Evolutionary conservation across 2,329 filamentous ascomycete genomes (phyloP).

Genomic region (Diplodia scrobiculata): DNA sequence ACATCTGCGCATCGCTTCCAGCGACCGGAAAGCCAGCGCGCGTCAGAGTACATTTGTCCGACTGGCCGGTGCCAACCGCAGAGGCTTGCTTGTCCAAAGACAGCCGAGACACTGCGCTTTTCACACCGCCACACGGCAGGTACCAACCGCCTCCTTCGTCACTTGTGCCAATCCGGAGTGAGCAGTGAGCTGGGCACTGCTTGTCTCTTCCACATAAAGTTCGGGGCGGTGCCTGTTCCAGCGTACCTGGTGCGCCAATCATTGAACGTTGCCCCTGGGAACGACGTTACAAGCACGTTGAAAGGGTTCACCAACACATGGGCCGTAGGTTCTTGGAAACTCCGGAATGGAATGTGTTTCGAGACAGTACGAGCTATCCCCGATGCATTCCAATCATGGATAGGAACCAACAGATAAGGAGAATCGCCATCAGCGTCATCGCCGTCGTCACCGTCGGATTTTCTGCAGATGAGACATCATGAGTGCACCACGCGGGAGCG

Average conservation of each 20-base stretch:
- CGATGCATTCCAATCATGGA: neutral
- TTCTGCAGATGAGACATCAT: neutral
- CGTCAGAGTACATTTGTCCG: no score
- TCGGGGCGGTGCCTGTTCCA: neutral
- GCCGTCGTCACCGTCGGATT: neutral
- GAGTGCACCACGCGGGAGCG: neutral
- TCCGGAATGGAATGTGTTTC: neutral
- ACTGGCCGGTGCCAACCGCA: no score
- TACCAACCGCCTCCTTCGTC: neutral
- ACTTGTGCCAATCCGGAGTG: no score
- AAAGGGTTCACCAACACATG: neutral
- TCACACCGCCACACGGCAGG: neutral
- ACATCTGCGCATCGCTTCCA: neutral
- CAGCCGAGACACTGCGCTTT: neutral
- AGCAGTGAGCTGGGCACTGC: neutral
- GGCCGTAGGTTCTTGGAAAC: neutral
- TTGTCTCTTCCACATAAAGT: conserved; percentile 1
- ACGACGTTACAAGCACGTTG: no score
- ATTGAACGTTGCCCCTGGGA: no score
- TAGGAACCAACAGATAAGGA: neutral
- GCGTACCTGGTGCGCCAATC: no score
- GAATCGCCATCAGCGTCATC: neutral
- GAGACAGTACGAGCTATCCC: neutral
- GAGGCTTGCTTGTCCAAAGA: neutral
- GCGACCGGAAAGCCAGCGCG: no score